phyloP scores from a whole-genome alignment of 495 filamentous ascomycete genomes.

The Zalerion maritima region DNA sequence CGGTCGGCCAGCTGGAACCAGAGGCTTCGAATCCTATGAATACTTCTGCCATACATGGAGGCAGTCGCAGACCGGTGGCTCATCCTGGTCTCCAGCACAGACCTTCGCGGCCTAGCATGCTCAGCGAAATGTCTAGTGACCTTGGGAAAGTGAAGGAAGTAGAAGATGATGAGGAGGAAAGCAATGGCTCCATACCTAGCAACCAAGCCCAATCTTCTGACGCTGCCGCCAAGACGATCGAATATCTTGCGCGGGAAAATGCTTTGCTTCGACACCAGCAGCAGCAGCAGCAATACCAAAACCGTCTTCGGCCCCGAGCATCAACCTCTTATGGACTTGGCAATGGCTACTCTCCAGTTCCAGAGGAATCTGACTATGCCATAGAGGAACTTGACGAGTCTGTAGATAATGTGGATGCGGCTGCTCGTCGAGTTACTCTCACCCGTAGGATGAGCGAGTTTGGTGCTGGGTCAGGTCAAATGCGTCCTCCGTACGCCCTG shows the following conservation, averaged over 20 bases:
- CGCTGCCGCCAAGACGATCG: conserved; percentile 55
- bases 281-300: conserved; percentile 45
- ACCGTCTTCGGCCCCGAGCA: conserved; percentile 47
- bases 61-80: conserved; percentile 37
- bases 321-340: conserved; percentile 39
- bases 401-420: conserved; percentile 38
- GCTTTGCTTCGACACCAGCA: conserved; percentile 51
- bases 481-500: conserved; percentile 39
- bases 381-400: conserved; percentile 56
- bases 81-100: conserved; percentile 62
- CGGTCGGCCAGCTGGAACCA: conserved; percentile 78
- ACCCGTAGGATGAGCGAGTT: conserved; percentile 49
- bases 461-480: conserved; percentile 35
- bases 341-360: conserved; percentile 46
- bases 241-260: conserved; percentile 60
- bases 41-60: conserved; percentile 28
- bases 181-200: conserved; percentile 40
- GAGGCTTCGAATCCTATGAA: conserved; percentile 39
- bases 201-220: conserved; percentile 41
- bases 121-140: conserved; percentile 65
- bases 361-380: conserved; percentile 56
- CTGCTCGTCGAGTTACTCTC: conserved; percentile 38
- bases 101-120: conserved; percentile 71
- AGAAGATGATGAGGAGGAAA: conserved; percentile 66
- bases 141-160: conserved; percentile 70